Conservation (phyloP, 179 eudicot species). For the Beta lomatogona region DNA sequence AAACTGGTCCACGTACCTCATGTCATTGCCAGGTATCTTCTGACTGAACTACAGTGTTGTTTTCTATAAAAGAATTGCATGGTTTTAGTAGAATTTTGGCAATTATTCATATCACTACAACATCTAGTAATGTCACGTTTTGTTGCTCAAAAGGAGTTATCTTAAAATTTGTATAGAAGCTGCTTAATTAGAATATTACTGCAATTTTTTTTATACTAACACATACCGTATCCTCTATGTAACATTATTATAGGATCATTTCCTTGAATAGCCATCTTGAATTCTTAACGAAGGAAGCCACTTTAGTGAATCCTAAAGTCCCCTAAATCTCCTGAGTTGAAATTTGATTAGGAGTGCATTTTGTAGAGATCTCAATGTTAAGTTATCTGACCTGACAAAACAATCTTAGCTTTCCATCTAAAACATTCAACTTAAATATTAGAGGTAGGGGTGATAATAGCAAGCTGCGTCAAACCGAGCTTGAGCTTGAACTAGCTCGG, state of each 20-base stretch:
- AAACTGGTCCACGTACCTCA: constrained; percentile 87
- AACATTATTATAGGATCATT: not conserved
- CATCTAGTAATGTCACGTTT: not conserved
- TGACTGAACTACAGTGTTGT: not conserved
- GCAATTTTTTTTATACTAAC: not conserved
- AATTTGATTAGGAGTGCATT: not conserved
- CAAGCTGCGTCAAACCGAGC: too few relatives aligned
- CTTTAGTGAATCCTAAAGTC: not conserved
- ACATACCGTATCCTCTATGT: not conserved
- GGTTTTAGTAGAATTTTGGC: not conserved
- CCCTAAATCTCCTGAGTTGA: not conserved
- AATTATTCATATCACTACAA: not conserved
- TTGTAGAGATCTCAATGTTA: not conserved
- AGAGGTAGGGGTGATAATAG: too few relatives aligned
- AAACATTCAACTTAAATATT: not conserved
- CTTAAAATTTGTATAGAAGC: not conserved
- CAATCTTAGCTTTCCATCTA: not conserved
- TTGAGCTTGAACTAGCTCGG: too few relatives aligned
- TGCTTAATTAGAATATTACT: not conserved
- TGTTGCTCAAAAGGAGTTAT: not conserved
- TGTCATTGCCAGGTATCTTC: constrained; percentile 88
- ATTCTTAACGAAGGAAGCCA: not conserved
- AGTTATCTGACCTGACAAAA: not conserved
- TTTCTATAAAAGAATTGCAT: not conserved
- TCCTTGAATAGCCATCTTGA: not conserved